Conservation (phyloP, 75 land plant species). For the Larix kaempferi region DNA sequence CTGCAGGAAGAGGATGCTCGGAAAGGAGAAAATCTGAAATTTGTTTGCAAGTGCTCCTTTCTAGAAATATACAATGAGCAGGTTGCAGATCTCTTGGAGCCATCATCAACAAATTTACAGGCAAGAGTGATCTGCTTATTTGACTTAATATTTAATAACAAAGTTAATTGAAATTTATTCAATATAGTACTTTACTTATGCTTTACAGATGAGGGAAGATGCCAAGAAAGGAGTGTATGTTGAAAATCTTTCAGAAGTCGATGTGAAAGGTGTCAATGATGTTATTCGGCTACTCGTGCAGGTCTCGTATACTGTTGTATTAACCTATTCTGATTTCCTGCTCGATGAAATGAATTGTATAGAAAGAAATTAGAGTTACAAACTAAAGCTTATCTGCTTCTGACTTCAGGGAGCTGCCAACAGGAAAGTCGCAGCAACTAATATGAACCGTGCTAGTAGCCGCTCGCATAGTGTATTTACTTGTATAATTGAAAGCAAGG, state of each 20-base stretch:
- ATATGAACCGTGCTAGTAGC: constrained; percentile 96
- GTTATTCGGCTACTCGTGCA: constrained; percentile 81
- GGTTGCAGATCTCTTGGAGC: constrained; percentile 89
- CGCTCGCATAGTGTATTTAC: constrained; percentile 99
- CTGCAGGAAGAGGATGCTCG: constrained; percentile 78
- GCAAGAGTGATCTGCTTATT: constrained; percentile 21
- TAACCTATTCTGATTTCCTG: not conserved
- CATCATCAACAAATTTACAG: constrained; percentile 84
- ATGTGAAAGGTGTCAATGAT: constrained; percentile 85
- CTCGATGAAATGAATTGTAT: not conserved
- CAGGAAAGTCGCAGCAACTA: constrained; percentile 94
- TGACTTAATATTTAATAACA: not conserved
- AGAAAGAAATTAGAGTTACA: not conserved
- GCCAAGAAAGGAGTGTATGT: constrained; percentile 90
- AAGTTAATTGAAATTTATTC: not conserved
- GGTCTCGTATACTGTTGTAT: constrained; percentile 26
- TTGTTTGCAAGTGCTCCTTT: constrained; percentile 86
- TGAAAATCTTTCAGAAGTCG: constrained; percentile 80
- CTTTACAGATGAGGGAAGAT: constrained; percentile 84
- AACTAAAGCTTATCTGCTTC: not conserved
- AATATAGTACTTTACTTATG: not conserved
- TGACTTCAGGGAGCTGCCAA: constrained; percentile 81
- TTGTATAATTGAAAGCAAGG: constrained; percentile 93
- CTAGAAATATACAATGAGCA: constrained; percentile 98
- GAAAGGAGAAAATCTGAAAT: constrained; percentile 65